Percentiles rank a stretch among this genome's conserved stretches.
Conservation (phyloP, 352 stramenopile genomes). For the Phytopythium cucurbitacearum region DNA sequence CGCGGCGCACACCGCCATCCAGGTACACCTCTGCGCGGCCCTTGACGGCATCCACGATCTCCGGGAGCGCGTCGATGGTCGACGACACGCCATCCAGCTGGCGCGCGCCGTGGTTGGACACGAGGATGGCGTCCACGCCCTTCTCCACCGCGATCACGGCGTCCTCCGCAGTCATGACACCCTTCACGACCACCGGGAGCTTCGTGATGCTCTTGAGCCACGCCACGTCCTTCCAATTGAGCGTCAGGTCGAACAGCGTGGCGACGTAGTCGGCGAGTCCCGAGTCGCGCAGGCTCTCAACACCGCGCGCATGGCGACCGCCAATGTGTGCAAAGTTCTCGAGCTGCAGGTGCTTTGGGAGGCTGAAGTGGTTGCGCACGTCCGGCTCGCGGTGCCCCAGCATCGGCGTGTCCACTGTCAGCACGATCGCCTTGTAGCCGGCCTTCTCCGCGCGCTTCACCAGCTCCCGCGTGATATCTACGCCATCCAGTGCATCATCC, state of each 20-base stretch:
- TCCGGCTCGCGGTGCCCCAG: slow-evolving; percentile 94
- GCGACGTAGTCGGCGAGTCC: slow-evolving; percentile 53
- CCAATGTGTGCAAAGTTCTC: slow-evolving; percentile 41
- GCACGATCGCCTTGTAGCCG: slow-evolving; percentile 93
- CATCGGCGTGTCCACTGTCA: slow-evolving; percentile 96
- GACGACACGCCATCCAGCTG: slow-evolving; percentile 89
- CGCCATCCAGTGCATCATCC: slow-evolving; percentile 1
- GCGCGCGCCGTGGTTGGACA: slow-evolving; percentile 93
- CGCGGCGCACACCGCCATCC: slow-evolving; percentile 92
- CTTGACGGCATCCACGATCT: slow-evolving; percentile 86
- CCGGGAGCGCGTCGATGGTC: slow-evolving; percentile 90
- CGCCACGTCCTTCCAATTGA: slow-evolving; percentile 92
- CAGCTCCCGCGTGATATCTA: slow-evolving; percentile 92
- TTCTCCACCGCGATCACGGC: slow-evolving; percentile 86
- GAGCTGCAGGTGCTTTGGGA: slow-evolving; percentile 69
- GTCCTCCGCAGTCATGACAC: slow-evolving; percentile 92
- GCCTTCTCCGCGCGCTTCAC: slow-evolving; percentile 88
- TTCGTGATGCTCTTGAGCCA: slow-evolving; percentile 90
- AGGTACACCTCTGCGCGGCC: slow-evolving; percentile 88
- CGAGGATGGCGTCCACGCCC: slow-evolving; percentile 89
- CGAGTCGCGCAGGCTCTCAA: slow-evolving; percentile 45
- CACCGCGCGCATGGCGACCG: slow-evolving; percentile 57
- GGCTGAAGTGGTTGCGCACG: slow-evolving; percentile 91
- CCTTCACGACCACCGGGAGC: slow-evolving; percentile 93
- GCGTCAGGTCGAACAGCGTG: slow-evolving; percentile 91